A percentile compares a stretch with the other conserved stretches of the same genome.
phyloP scores from a whole-genome alignment of 2,329 filamentous ascomycete genomes.

The Elsinoe arachidis region DNA sequence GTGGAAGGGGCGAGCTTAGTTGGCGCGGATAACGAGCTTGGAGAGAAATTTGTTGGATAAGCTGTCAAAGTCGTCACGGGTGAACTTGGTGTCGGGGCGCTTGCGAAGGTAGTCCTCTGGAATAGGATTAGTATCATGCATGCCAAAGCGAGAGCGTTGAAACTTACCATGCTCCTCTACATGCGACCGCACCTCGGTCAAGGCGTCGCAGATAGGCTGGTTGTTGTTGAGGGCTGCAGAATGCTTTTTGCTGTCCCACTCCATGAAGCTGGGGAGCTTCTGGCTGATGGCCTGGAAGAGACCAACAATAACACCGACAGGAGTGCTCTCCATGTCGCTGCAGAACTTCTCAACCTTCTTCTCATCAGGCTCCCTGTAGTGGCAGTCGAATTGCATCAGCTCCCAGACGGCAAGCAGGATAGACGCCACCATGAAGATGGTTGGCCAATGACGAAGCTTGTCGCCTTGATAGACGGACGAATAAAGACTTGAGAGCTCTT shows the following conservation, averaged over 20 bases:
- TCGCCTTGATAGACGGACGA: slow-evolving; percentile 97
- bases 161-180: slow-evolving; percentile 85
- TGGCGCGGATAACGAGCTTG: slow-evolving; percentile 90
- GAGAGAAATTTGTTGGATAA: slow-evolving; percentile 96
- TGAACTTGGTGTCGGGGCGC: slow-evolving; percentile 72
- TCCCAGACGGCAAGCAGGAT: slow-evolving; percentile 94
- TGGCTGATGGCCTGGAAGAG: slow-evolving; percentile 97
- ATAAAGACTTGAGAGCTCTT: slow-evolving; percentile 86
- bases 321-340: slow-evolving; percentile 90
- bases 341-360: slow-evolving; percentile 88
- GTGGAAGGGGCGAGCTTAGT: slow-evolving; percentile 39
- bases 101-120: slow-evolving; percentile 78
- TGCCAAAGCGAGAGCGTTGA: background rate
- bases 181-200: slow-evolving; percentile 91
- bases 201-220: slow-evolving; percentile 80
- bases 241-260: slow-evolving; percentile 90
- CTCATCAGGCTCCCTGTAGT: slow-evolving; percentile 84
- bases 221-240: slow-evolving; percentile 88
- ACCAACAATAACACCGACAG: slow-evolving; percentile 91
- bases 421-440: slow-evolving; percentile 93
- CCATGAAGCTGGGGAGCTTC: slow-evolving; percentile 83
- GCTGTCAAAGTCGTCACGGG: slow-evolving; percentile 87
- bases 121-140: slow-evolving; percentile 16
- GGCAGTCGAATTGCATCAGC: slow-evolving; percentile 97
- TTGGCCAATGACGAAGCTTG: slow-evolving; percentile 97